These are phyloP conservation scores for Aspergillus taichungensis DNA, from an alignment of 495 filamentous ascomycete genomes.

Conservation along the genomic window DNA sequence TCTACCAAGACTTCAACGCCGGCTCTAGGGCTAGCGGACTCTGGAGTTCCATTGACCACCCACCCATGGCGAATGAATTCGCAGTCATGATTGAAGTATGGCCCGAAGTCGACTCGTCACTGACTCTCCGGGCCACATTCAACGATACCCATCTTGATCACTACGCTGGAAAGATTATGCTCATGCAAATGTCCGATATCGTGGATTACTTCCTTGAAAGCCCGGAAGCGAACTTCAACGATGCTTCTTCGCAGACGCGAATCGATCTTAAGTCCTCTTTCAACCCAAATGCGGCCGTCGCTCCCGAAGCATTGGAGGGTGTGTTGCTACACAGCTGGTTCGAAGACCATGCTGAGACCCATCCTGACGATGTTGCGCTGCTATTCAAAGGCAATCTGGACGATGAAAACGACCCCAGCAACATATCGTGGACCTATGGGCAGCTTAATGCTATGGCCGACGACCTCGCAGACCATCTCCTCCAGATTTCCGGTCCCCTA, in stretches of 20 bases:
- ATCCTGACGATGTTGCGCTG: slow-evolving; percentile 18
- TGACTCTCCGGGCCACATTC: slow-evolving; percentile 18
- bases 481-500: slow-evolving; percentile 12
- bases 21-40: slow-evolving; percentile 5
- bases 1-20: slow-evolving; percentile 18
- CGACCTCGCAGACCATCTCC: slow-evolving; percentile 16
- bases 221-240: slow-evolving; percentile 10
- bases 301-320: slow-evolving; percentile 5
- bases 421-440: slow-evolving; percentile 21
- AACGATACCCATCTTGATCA: slow-evolving; percentile 15
- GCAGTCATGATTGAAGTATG: slow-evolving; percentile 20
- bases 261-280: slow-evolving; percentile 13
- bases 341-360: slow-evolving; percentile 14
- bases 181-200: slow-evolving; percentile 19
- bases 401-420: slow-evolving; percentile 7
- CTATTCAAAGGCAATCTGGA: slow-evolving; percentile 19
- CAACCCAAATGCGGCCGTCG: slow-evolving; percentile 8
- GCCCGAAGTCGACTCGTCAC: slow-evolving; percentile 9
- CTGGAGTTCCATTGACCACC: slow-evolving; percentile 15
- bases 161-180: slow-evolving; percentile 15
- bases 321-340: slow-evolving; percentile 19
- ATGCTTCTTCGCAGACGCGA: slow-evolving; percentile 4
- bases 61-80: slow-evolving; percentile 17
- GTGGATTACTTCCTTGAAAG: slow-evolving; percentile 15
- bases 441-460: slow-evolving; percentile 23